These are phyloP conservation scores for Tuber aestivum DNA, from an alignment of 495 filamentous ascomycete species.

Conservation along the genomic window DNA sequence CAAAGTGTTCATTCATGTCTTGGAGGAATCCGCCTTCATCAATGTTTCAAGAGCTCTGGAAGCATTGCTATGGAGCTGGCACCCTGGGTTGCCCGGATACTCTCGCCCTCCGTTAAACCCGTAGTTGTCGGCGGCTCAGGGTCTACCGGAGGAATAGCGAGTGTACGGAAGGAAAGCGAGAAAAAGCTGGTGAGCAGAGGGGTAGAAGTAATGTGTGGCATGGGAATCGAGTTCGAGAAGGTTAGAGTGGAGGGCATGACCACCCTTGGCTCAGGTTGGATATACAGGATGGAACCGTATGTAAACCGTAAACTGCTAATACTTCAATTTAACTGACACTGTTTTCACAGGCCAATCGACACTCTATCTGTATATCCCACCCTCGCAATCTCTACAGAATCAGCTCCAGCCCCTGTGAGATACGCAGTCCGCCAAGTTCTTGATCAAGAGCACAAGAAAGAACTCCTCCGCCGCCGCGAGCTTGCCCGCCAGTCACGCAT, in stretches of 20 bases:
- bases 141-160: slow-evolving; percentile 63
- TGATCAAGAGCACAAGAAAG: slow-evolving; percentile 76
- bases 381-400: slow-evolving; percentile 42
- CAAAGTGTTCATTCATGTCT: slow-evolving; percentile 48
- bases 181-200: slow-evolving; percentile 71
- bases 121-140: slow-evolving; percentile 75
- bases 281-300: slow-evolving; percentile 93
- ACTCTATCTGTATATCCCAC: slow-evolving; percentile 59
- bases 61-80: slow-evolving; percentile 72
- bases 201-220: slow-evolving; percentile 68
- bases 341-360: slow-evolving; percentile 58
- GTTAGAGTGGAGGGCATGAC: slow-evolving; percentile 66
- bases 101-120: slow-evolving; percentile 84
- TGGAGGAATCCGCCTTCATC: slow-evolving; percentile 55
- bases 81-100: slow-evolving; percentile 71
- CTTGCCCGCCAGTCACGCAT: slow-evolving; percentile 54
- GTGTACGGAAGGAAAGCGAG: slow-evolving; percentile 78
- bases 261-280: slow-evolving; percentile 56
- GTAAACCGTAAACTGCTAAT: slow-evolving; percentile 40
- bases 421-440: slow-evolving; percentile 89
- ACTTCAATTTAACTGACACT: slow-evolving; percentile 32
- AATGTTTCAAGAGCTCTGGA: slow-evolving; percentile 70
- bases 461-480: slow-evolving; percentile 56
- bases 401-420: slow-evolving; percentile 60
- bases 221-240: slow-evolving; percentile 75